Percentiles rank a stretch among this genome's conserved stretches.
Conservation (phyloP, 164 flowering plant species). For the Sedum album region DNA sequence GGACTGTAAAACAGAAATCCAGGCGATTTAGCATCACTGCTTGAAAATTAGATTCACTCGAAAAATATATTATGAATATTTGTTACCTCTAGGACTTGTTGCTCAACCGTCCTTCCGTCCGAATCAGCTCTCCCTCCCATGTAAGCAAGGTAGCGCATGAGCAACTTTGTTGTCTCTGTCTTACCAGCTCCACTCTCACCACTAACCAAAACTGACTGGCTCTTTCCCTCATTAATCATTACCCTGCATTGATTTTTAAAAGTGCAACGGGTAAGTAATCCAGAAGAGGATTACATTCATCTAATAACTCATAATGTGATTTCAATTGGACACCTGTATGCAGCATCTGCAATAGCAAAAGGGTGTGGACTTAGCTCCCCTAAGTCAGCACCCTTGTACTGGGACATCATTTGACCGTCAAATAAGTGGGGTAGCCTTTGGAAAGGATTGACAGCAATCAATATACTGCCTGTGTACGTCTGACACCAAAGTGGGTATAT, state of each 20-base stretch:
- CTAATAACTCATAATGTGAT: not conserved
- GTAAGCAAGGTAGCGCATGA: slow-evolving; percentile 75
- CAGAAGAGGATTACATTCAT: not conserved
- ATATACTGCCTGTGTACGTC: slow-evolving; percentile 95
- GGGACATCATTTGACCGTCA: slow-evolving; percentile 90
- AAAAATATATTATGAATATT: not conserved
- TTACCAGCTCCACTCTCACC: slow-evolving; percentile 88
- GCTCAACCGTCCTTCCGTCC: slow-evolving; percentile 67
- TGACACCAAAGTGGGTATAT: slow-evolving; percentile 23
- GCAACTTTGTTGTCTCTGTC: slow-evolving; percentile 71
- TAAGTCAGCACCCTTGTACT: slow-evolving; percentile 85
- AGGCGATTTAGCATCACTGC: not conserved
- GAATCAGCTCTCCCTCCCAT: slow-evolving; percentile 72
- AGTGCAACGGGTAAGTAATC: slow-evolving; percentile 5
- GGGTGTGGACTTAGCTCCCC: slow-evolving; percentile 99
- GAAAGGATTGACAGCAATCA: slow-evolving; percentile 98
- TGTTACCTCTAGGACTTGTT: slow-evolving; percentile 64
- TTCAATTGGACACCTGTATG: slow-evolving; percentile 62
- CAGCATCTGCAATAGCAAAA: slow-evolving; percentile 98
- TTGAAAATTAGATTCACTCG: not conserved
- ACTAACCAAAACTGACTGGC: slow-evolving; percentile 74
- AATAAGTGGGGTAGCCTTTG: slow-evolving; percentile 84
- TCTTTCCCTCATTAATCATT: slow-evolving; percentile 59
- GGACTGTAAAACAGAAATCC: slow-evolving; percentile 46
- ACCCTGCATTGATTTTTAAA: slow-evolving; percentile 30